These are phyloP conservation scores for Microsporum ferrugineum DNA, from an alignment of 2,329 filamentous ascomycete species.

Conservation along the genomic window DNA sequence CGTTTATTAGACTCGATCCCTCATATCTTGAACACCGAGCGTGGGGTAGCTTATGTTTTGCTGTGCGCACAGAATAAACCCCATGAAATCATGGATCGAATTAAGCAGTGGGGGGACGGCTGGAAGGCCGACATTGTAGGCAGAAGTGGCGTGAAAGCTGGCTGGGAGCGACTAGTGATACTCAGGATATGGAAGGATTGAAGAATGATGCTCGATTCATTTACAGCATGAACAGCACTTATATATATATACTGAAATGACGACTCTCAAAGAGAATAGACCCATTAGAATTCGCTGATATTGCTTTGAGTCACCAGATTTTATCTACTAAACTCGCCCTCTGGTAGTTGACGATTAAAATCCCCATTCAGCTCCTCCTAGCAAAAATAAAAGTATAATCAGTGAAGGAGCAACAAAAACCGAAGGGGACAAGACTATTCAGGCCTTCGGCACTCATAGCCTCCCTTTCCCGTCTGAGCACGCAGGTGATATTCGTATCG, in stretches of 20 bases:
- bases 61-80: conserved; percentile 87
- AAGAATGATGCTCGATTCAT: neutral
- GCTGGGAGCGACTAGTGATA: conserved; percentile 90
- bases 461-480: neutral
- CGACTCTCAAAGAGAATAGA: neutral
- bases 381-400: too few species aligned
- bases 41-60: conserved; percentile 78
- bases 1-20: conserved; percentile 62
- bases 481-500: neutral
- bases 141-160: conserved; percentile 72
- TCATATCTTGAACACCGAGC: conserved; percentile 45
- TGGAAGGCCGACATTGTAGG: conserved; percentile 74
- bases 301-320: neutral
- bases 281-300: neutral
- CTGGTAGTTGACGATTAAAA: neutral
- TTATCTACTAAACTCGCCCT: neutral
- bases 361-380: neutral
- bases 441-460: neutral
- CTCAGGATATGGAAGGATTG: conserved; percentile 62
- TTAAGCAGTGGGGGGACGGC: conserved; percentile 45
- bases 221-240: neutral
- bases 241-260: neutral
- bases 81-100: conserved; percentile 54
- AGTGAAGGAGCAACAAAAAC: neutral
- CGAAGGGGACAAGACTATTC: neutral